phyloP scores from a whole-genome alignment of 1,139 yeast species.

The Candida frijolesensis region DNA sequence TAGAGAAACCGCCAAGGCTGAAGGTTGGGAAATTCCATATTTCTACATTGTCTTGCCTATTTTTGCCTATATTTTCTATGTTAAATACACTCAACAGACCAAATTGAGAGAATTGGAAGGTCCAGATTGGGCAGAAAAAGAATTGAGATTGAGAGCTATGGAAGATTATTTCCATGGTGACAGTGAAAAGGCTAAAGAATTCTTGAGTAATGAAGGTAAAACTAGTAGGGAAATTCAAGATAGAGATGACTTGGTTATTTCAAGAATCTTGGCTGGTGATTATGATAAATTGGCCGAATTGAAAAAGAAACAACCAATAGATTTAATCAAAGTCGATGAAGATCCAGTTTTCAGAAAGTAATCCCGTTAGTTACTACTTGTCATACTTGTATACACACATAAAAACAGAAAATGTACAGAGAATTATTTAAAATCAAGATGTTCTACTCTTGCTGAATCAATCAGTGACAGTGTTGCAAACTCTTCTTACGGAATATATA shows the following conservation, averaged over 20 bases:
- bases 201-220: constrained; percentile 58
- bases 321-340: constrained; percentile 37
- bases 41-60: constrained; percentile 72
- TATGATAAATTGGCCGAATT: constrained; percentile 78
- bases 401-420: background rate
- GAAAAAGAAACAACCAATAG: constrained; percentile 54
- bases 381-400: background rate
- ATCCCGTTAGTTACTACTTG: constrained; percentile 19
- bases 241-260: constrained; percentile 79
- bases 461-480: too few relatives aligned
- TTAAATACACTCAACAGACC: constrained; percentile 50
- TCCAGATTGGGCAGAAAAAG: constrained; percentile 83
- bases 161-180: constrained; percentile 65
- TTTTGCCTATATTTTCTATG: constrained; percentile 43
- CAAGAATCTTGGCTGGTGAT: constrained; percentile 81
- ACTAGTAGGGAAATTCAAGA: constrained; percentile 62
- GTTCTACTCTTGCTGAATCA: too few relatives aligned
- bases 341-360: constrained; percentile 32
- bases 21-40: constrained; percentile 85
- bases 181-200: constrained; percentile 56
- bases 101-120: constrained; percentile 47
- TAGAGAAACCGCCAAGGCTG: constrained; percentile 71
- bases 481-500: background rate
- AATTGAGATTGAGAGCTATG: constrained; percentile 78
- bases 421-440: background rate